Base-by-base conservation (phyloP, 176 grass and related monocot genomes). In the Saccharum officinarum region DNA sequence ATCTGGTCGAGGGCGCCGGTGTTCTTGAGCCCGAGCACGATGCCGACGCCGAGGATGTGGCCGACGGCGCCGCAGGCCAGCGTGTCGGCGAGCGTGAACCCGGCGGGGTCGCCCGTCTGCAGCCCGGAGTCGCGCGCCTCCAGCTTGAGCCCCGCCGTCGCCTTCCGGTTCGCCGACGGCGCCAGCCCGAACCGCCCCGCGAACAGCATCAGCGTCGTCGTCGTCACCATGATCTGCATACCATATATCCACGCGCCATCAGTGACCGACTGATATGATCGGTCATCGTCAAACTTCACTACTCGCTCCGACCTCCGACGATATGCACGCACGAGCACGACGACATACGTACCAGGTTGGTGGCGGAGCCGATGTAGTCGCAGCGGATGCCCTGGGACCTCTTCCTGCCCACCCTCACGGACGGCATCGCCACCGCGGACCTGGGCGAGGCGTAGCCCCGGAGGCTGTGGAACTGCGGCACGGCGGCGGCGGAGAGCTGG, bases 171-270 rank as follows among this genome's bases (percentile, higher is more conserved):
- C 70, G 97, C 93, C 69, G 97, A 96, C 40, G 97, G 97, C n/a
- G 97, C 97, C 64, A 98, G 88, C 31, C 97, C 97, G 75, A 98
- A 98, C 73, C 97, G 76, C 12, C 97, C 97, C 17, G 93, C 97
- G 25, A 98, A 84, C 77, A 98, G 64, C 97, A 98, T 98, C 97
- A 98, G 90, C 73, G 85, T 95, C 85, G 97, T 98, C 74, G 89
- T 92, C 31, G 84, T 79, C 62, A 98, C 90, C 97, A 98, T 98
- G 83, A 98, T 94, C 97, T 98, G 6, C 71, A 26, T 49, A 13
- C 46, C 42, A 44, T 44, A 42, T 42, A 42, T 9, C 1, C 10
- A 42, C 9, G 12, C 22, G 22, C n/a, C 8, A 11, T 61, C 59
- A 18, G 22, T 55, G 17, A 20, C 20, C 4, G 3, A 1, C 36